Evolutionary conservation across 176 grass and related monocot genomes (phyloP), one percentile per base, ranked within the genome.

Genomic region (Musa troglodytarum): DNA sequence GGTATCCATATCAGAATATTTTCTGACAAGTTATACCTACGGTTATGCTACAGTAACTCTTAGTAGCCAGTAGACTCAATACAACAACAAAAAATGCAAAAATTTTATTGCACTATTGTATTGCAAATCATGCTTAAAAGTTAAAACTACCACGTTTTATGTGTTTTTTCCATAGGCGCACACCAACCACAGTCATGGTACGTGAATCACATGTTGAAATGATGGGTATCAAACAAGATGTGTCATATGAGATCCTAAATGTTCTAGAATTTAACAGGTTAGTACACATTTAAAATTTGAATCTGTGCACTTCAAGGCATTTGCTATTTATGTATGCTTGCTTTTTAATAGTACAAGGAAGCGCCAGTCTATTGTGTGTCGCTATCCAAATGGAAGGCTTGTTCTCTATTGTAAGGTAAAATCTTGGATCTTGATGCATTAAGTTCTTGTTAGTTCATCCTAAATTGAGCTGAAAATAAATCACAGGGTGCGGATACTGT

Each of bases 381-480:
- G 86, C 51, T 99, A 91, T 81, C 86, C 88, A 54, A 92, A 99
- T 75, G 96, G 96, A 75, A 88, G 91, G 78, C 83, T 99, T 59
- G 78, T 99, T 88, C 88, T 99, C 21, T 99, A 94, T 87, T 99
- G 96, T 82, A 99, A 99, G 96, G 95, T 98, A 93, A 81, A 52
- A 65, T 62, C 67, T 77, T 73, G n/a, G 64, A 43, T 72, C 55
- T 65, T 68, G 7, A 15, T 75, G 51, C 29, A 79, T 54, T 61
- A 9, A 49, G 53, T 54, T 43, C 24, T 69, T 76, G 24, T 7
- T 69, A 75, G 1, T 51, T 77, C 14, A 13, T 49, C 52, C 20
- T 63, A 25, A 25, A n/a, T 8, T 70, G 70, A 61, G 13, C 53
- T 74, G 34, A 76, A 81, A 83, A 55, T 76, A 69, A 83, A 11